A percentile compares a stretch with the other conserved stretches of the same genome.
Conservation (phyloP, 192 early-diverging fungal species). For the Umbelopsis sp. region DNA sequence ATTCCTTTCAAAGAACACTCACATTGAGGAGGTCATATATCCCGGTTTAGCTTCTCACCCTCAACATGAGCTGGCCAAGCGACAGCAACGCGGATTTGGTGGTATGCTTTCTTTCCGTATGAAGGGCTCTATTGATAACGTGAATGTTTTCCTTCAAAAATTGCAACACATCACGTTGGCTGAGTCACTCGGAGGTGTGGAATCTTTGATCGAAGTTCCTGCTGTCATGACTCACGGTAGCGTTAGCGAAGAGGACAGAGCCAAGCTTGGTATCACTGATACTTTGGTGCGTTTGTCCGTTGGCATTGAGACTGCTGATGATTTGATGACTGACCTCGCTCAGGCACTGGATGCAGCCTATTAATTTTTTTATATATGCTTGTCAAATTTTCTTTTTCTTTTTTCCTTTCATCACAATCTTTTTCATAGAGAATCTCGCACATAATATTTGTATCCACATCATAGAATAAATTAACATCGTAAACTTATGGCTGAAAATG, state of each 20-base stretch:
- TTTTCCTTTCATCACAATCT: background rate
- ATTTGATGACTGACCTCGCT: slow-evolving; percentile 78
- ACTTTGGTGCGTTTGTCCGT: slow-evolving; percentile 90
- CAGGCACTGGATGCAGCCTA: slow-evolving; percentile 66
- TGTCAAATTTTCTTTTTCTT: background rate
- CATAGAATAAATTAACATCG: background rate
- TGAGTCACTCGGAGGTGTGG: slow-evolving; percentile 96
- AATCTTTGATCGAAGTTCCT: slow-evolving; percentile 92
- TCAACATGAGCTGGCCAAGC: slow-evolving; percentile 89
- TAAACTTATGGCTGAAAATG: background rate
- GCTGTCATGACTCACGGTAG: slow-evolving; percentile 96
- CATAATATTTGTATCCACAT: background rate
- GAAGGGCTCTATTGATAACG: slow-evolving; percentile 76
- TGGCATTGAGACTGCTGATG: slow-evolving; percentile 92
- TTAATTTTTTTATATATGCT: background rate
- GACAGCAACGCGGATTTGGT: slow-evolving; percentile 91
- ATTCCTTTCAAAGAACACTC: slow-evolving; percentile 68
- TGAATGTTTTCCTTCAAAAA: slow-evolving; percentile 82
- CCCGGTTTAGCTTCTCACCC: slow-evolving; percentile 90
- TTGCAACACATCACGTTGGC: slow-evolving; percentile 89
- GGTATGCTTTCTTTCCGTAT: slow-evolving; percentile 97
- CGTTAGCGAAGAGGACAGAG: slow-evolving; percentile 83
- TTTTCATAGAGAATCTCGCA: background rate
- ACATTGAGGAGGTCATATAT: slow-evolving; percentile 89
- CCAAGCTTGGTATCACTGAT: slow-evolving; percentile 87